Evolutionary conservation across 2,329 filamentous ascomycete species (phyloP), one percentile per base, ranked within the genome.

Genomic region (Pyricularia pennisetigena): DNA sequence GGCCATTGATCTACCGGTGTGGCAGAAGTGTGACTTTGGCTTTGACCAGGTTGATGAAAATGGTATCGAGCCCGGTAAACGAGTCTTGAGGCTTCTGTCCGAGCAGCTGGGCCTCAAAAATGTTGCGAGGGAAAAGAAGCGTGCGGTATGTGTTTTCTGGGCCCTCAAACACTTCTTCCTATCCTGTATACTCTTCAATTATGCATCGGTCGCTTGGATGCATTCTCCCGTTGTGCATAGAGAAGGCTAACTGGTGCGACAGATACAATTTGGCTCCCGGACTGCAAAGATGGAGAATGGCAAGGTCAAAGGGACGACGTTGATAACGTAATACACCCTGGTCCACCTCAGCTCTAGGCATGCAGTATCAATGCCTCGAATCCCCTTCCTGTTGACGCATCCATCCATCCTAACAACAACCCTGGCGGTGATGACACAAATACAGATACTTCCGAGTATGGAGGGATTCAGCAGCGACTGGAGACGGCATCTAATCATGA

Each of bases 11-110:
- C 82, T 84, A 28, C 90, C 93, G 0, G 89, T 94, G 0, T 92
- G 87, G 85, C 87, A 92, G 69, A 98, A 98, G 76, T 97, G 93
- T 73, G 93, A 94, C 64, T 98, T 97, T 76, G 86, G 85, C n/a
- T 82, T 83, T 59, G 71, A 63, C 30, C 12, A 68, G 8, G 71
- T 71, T 54, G 72, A 68, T 9, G 71, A 71, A 65, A 71, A 73
- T 3, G 74, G 77, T 16, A 80, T 94, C 7, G 93, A 97, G 72
- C 85, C 91, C 0, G 93, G 88, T 20, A 99, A 99, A 79, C 88
- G 90, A 74, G 83, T 94, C 0, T 79, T 99, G 67, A 85, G 95
- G 26, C 82, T 97, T 26, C 79, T 97, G 26, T 93, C 94, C 0
- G 85, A 88, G 77, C 84, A 87, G 32, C 78, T 97, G 49, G 91